Evolutionary conservation across 1,284 basidiomycete genomes (phyloP).

Genomic region (Pseudozyma thailandica): DNA sequence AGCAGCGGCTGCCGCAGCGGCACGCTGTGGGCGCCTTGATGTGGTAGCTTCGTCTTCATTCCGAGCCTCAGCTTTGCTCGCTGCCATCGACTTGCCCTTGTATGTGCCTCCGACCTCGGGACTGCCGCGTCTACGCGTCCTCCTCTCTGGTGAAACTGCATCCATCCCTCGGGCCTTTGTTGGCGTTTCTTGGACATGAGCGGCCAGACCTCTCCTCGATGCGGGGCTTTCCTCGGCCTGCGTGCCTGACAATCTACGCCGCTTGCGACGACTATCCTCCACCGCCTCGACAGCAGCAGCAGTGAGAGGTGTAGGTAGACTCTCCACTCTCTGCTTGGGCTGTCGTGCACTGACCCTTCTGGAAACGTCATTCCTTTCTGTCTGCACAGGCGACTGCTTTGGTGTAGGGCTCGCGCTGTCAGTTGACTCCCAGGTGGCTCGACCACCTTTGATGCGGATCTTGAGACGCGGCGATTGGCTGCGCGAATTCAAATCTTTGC

Average conservation of each 20-base stretch:
- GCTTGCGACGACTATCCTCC: constrained; percentile 18
- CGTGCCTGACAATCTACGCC: constrained; percentile 16
- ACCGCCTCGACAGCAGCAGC: constrained; percentile 27
- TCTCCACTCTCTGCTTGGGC: constrained; percentile 38
- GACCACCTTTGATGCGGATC: constrained; percentile 38
- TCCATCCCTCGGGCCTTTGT: background rate
- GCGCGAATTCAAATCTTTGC: constrained; percentile 10
- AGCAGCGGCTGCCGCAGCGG: constrained; percentile 24
- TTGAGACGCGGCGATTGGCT: constrained; percentile 37
- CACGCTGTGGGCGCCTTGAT: constrained; percentile 24
- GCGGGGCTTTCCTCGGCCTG: constrained; percentile 5
- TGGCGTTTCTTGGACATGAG: constrained; percentile 1
- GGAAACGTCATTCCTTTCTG: constrained; percentile 2
- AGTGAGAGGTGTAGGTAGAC: constrained; percentile 25
- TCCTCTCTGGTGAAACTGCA: constrained; percentile 9
- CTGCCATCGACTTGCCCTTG: constrained; percentile 9
- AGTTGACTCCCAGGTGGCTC: constrained; percentile 28
- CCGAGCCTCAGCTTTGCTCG: background rate
- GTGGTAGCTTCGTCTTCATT: background rate
- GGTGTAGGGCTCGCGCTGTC: constrained; percentile 22
- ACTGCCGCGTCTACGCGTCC: constrained; percentile 13
- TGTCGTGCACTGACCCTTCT: constrained; percentile 27
- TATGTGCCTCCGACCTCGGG: constrained; percentile 21
- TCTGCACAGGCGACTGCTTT: constrained; percentile 1
- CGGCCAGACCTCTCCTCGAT: background rate